Percentiles rank a stretch among this genome's conserved stretches.
These are phyloP conservation scores for Bassia scoparia DNA, from an alignment of 148 eudicot genomes.

Conservation along the genomic window DNA sequence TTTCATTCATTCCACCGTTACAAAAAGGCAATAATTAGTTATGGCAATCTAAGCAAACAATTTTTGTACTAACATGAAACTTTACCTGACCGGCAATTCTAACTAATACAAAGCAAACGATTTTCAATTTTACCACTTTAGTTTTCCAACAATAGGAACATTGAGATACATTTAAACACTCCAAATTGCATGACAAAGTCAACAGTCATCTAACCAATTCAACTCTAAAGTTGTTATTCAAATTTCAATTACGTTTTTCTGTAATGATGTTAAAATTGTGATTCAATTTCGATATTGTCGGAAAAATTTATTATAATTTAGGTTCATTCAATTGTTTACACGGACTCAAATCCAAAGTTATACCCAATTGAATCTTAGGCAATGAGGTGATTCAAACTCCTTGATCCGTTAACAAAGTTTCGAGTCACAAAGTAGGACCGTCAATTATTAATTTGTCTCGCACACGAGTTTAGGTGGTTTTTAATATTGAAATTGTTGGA, in stretches of 20 bases:
- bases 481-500: background rate
- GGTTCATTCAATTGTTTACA: too few relatives aligned
- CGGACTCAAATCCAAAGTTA: too few relatives aligned
- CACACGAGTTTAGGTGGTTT: background rate
- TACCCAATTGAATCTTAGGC: too few relatives aligned
- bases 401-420: too few relatives aligned
- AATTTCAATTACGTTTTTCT: too few relatives aligned
- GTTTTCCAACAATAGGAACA: background rate
- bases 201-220: too few relatives aligned
- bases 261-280: too few relatives aligned
- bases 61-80: background rate
- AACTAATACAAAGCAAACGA: background rate
- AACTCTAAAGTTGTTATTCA: too few relatives aligned
- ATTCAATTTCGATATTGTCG: too few relatives aligned
- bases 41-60: slow-evolving; percentile 1
- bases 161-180: background rate
- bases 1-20: background rate
- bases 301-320: too few relatives aligned
- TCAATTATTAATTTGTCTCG: background rate
- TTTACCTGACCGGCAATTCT: background rate
- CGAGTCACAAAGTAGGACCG: background rate
- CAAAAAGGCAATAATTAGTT: background rate
- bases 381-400: background rate
- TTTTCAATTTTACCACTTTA: background rate
- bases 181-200: too few relatives aligned